Conservation (phyloP, 73 alveolate genomes). For the Uronychia binucleata region DNA sequence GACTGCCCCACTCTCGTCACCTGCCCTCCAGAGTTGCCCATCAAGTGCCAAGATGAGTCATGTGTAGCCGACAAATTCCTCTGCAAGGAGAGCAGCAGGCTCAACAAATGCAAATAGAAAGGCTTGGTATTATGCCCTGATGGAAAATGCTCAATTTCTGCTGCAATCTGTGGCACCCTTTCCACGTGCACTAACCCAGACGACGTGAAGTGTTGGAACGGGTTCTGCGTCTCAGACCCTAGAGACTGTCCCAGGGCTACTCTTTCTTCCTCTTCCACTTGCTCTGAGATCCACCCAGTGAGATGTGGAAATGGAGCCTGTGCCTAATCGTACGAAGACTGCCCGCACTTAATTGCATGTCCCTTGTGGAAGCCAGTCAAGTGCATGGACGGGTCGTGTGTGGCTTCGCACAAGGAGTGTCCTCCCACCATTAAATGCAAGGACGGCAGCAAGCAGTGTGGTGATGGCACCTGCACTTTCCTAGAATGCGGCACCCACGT, state of each 20-base stretch:
- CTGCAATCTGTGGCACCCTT: slow-evolving; percentile 41
- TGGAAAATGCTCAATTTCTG: slow-evolving; percentile 50
- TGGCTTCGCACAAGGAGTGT: slow-evolving; percentile 48
- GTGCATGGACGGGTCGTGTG: slow-evolving; percentile 76
- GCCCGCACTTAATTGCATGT: slow-evolving; percentile 10
- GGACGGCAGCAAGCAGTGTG: slow-evolving; percentile 45
- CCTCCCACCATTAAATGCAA: slow-evolving; percentile 44
- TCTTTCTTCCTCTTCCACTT: slow-evolving; percentile 14
- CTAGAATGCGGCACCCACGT: slow-evolving; percentile 49
- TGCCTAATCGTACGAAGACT: not conserved
- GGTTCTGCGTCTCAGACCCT: slow-evolving; percentile 53
- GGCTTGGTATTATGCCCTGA: slow-evolving; percentile 45
- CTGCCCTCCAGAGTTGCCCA: slow-evolving; percentile 58
- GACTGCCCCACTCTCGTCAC: slow-evolving; percentile 60
- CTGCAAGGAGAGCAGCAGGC: slow-evolving; percentile 7
- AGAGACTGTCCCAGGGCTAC: slow-evolving; percentile 4
- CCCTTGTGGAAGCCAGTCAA: slow-evolving; percentile 53
- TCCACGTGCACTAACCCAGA: slow-evolving; percentile 33
- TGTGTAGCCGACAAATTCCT: slow-evolving; percentile 42
- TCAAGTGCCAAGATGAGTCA: slow-evolving; percentile 60
- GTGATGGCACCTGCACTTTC: slow-evolving; percentile 77
- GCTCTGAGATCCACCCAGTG: slow-evolving; percentile 28
- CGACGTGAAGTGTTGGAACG: slow-evolving; percentile 61
- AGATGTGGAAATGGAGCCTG: slow-evolving; percentile 73
- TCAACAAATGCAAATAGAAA: not conserved